Evolutionary conservation across 257 asterid species (phyloP).

Genomic region (Verbascum thapsus): DNA sequence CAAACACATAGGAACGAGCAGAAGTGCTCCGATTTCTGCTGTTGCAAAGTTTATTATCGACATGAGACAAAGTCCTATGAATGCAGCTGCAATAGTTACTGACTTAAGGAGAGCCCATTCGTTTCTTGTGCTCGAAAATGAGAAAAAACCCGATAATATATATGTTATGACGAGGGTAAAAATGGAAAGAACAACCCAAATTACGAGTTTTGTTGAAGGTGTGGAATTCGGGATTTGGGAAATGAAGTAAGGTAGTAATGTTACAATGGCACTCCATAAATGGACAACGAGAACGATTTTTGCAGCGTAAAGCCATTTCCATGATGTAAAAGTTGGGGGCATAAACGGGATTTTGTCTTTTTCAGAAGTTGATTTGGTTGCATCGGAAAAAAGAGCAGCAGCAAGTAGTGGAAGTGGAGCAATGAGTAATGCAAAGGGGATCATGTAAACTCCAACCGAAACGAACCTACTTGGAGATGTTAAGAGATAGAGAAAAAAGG

Average conservation of each 20-base stretch:
- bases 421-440: constrained; percentile 79
- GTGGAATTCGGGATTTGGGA: constrained; percentile 50
- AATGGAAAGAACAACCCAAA: constrained; percentile 53
- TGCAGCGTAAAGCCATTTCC: constrained; percentile 91
- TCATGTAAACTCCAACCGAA: constrained; percentile 95
- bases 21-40: constrained; percentile 85
- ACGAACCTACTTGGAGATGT: constrained; percentile 79
- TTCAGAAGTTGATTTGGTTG: constrained; percentile 35
- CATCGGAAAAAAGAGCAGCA: constrained; percentile 71
- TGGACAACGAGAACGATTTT: constrained; percentile 68
- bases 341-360: constrained; percentile 33
- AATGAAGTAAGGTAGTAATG: constrained; percentile 65
- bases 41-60: constrained; percentile 91
- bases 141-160: constrained; percentile 40
- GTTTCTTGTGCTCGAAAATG: constrained; percentile 27
- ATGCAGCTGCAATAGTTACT: constrained; percentile 72
- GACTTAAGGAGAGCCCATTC: constrained; percentile 81
- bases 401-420: constrained; percentile 92
- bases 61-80: constrained; percentile 89
- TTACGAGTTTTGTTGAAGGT: constrained; percentile 48
- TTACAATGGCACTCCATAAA: constrained; percentile 72
- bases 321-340: constrained; percentile 49
- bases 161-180: constrained; percentile 51
- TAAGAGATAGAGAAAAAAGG: constrained; percentile 86
- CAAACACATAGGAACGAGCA: constrained; percentile 86